These are phyloP conservation scores for Aspergillus udagawae DNA, from an alignment of 2,329 filamentous ascomycete genomes.

Conservation along the genomic window DNA sequence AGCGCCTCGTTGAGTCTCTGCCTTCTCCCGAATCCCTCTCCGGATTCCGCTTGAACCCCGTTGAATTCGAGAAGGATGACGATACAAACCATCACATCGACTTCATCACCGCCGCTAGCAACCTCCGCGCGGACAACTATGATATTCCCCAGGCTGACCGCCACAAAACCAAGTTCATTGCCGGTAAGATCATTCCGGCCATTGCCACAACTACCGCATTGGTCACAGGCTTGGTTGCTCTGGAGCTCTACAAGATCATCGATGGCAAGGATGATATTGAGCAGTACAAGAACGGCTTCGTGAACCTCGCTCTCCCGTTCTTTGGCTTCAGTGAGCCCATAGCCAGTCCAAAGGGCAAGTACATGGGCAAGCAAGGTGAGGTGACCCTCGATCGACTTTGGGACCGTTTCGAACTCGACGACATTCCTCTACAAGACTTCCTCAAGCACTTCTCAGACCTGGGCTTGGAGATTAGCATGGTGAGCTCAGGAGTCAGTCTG, in stretches of 20 bases:
- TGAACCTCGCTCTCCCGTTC: constrained; percentile 94
- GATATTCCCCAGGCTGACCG: constrained; percentile 88
- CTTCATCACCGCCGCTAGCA: constrained; percentile 96
- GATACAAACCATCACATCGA: constrained; percentile 98
- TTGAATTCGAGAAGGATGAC: constrained; percentile 98
- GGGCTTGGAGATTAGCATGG: constrained; percentile 82
- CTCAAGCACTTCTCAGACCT: constrained; percentile 74
- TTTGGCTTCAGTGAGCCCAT: constrained; percentile 98
- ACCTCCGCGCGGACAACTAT: constrained; percentile 95
- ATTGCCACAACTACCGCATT: constrained; percentile 96
- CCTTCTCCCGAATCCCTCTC: constrained; percentile 76
- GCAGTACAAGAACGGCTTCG: constrained; percentile 98
- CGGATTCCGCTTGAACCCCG: constrained; percentile 83
- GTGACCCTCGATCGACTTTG: constrained; percentile 92
- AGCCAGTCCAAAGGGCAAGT: constrained; percentile 85
- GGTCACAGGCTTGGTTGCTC: constrained; percentile 85
- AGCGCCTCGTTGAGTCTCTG: constrained; percentile 66
- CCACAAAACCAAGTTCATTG: constrained; percentile 99
- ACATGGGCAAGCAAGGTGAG: constrained; percentile 69
- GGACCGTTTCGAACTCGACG: constrained; percentile 89
- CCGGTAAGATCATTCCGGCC: constrained; percentile 97
- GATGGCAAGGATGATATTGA: constrained; percentile 96
- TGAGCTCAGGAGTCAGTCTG: constrained; percentile 94
- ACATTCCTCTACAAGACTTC: constrained; percentile 82
- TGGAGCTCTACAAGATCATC: constrained; percentile 94